Percentiles rank a stretch among this genome's conserved stretches.
Conservation (phyloP, 352 stramenopile species). For the Globisporangium orthogonon region DNA sequence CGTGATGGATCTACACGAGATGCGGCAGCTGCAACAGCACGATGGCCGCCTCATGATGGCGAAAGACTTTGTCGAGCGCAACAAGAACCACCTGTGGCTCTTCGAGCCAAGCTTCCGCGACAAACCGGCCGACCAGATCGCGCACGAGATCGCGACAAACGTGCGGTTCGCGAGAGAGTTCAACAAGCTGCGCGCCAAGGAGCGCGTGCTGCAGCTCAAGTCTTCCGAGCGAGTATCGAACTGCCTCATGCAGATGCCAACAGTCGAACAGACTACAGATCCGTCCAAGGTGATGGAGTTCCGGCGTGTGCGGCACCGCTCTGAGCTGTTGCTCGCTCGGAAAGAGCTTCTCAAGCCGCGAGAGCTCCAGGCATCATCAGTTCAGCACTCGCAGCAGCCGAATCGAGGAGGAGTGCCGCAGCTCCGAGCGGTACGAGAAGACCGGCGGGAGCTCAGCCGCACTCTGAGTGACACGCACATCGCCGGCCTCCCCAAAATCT, state of each 20-base stretch:
- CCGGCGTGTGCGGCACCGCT: constrained; percentile 36
- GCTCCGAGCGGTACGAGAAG: constrained; percentile 15
- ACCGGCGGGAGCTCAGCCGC: constrained; percentile 14
- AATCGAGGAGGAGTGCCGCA: neutral
- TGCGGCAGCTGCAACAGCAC: constrained; percentile 32
- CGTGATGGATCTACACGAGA: constrained; percentile 10
- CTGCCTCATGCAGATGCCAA: constrained; percentile 42
- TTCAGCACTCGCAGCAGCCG: constrained; percentile 12
- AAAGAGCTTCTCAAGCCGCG: constrained; percentile 44
- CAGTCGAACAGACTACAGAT: constrained; percentile 21
- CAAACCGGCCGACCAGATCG: constrained; percentile 29
- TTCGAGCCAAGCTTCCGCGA: constrained; percentile 39
- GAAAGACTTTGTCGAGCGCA: constrained; percentile 48
- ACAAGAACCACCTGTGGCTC: constrained; percentile 48
- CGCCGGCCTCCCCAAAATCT: constrained; percentile 23
- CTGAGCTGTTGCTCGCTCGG: constrained; percentile 39
- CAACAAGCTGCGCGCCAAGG: constrained; percentile 49
- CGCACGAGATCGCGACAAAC: constrained; percentile 38
- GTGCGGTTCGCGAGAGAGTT: constrained; percentile 38
- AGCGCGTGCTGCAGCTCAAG: constrained; percentile 54
- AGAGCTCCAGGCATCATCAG: constrained; percentile 14
- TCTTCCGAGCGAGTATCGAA: constrained; percentile 46
- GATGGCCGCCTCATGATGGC: constrained; percentile 53
- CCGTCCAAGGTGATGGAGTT: constrained; percentile 35
- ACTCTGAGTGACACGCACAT: constrained; percentile 25